Base-by-base conservation (phyloP, 441 rosid species). In the Viola pubescens region DNA sequence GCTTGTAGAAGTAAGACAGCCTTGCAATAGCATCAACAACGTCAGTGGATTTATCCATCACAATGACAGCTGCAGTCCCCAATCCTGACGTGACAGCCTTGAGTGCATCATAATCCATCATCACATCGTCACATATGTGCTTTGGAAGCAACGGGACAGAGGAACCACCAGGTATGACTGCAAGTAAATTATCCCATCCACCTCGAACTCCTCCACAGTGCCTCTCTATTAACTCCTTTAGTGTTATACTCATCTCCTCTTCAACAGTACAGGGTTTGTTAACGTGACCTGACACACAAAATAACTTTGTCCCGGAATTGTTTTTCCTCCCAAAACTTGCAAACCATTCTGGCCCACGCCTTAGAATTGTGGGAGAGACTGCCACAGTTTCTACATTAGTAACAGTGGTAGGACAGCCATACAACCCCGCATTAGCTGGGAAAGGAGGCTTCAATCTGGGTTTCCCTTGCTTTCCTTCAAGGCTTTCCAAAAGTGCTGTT, bases 391-490 rank as follows among this genome's bases (percentile, higher is more conserved):
- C 98, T 54, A 91, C 99, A 70, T 91, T 94, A 58, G 99, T 94
- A 51, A 91, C 97, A 57, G 99, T 94, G 6, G 95, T 88, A 48
- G 97, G 98, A 64, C 98, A 94, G 54, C 99, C 99, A 62, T 94
- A 94, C 58, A 94, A 75, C 38, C 99, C 99, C 4, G 96, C 90
- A 82, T 90, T 94, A 57, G 96, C 98, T 48, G 99, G 99, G 80
- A 88, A 94, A 39, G 99, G 99, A 71, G 99, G 99, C 87, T 94
- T 94, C 88, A 94, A 75, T 75, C 99, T 84, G 53, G 99, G 99
- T 59, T 94, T 94, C 62, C 98, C 98, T 78, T 94, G 99, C 64
- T 87, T 94, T 40, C 99, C 99, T 79, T 94, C 99, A 56, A 94
- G 99, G 70, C 99, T 94, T 70, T 94, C 98, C 67, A 94, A 71